These are phyloP conservation scores for Penicillium expansum DNA, from an alignment of 2,329 filamentous ascomycete genomes.

Conservation along the genomic window DNA sequence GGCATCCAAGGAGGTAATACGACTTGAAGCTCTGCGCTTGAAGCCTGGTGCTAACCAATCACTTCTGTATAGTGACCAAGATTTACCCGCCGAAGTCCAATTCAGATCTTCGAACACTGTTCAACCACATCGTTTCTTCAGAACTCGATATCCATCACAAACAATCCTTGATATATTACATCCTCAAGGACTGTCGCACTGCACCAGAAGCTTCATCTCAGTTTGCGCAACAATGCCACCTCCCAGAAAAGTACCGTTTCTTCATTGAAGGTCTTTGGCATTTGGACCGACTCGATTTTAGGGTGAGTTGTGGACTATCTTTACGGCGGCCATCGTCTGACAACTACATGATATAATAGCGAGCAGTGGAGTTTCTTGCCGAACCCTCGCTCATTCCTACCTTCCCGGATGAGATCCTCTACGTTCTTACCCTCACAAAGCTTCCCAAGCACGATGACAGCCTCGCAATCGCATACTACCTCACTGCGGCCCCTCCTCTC, in stretches of 20 bases:
- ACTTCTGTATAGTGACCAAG: slow-evolving; percentile 50
- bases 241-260: slow-evolving; percentile 73
- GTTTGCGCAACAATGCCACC: slow-evolving; percentile 62
- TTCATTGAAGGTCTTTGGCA: slow-evolving; percentile 82
- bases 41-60: slow-evolving; percentile 11
- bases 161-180: slow-evolving; percentile 78
- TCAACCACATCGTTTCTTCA: slow-evolving; percentile 66
- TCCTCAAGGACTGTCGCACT: slow-evolving; percentile 70
- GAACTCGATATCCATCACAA: slow-evolving; percentile 71
- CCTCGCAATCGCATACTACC: slow-evolving; percentile 74
- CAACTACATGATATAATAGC: slow-evolving; percentile 37
- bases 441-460: slow-evolving; percentile 59
- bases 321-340: not conserved
- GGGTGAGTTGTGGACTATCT: slow-evolving; percentile 40
- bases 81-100: slow-evolving; percentile 73
- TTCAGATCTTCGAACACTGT: slow-evolving; percentile 64
- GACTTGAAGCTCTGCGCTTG: slow-evolving; percentile 18
- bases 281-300: slow-evolving; percentile 69
- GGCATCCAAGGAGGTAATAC: slow-evolving; percentile 66
- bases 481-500: slow-evolving; percentile 71
- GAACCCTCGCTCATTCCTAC: slow-evolving; percentile 77
- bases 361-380: slow-evolving; percentile 71
- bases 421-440: slow-evolving; percentile 60
- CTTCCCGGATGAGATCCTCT: slow-evolving; percentile 79
- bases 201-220: slow-evolving; percentile 51